A percentile compares a stretch with the other conserved stretches of the same genome.
Evolutionary conservation across 805 yeast species (phyloP).

Genomic region (Lipomyces mesembrius): DNA sequence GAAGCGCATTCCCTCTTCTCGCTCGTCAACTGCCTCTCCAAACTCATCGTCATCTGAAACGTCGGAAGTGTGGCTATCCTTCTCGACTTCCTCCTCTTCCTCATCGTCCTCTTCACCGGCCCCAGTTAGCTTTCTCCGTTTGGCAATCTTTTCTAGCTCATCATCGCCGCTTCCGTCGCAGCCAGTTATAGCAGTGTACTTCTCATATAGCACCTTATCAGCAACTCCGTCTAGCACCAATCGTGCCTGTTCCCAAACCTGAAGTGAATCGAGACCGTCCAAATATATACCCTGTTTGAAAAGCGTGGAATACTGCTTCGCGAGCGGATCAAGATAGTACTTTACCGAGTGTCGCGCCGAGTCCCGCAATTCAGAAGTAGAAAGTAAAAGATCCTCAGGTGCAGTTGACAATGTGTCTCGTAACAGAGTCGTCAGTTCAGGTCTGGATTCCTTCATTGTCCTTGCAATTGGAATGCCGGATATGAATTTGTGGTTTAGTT

Average conservation of each 20-base stretch:
- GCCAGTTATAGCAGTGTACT: constrained; percentile 53
- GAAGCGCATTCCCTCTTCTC: constrained; percentile 16
- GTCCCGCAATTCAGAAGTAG: constrained; percentile 20
- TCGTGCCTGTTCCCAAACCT: constrained; percentile 92
- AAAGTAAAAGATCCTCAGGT: constrained; percentile 26
- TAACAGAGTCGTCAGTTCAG: constrained; percentile 2
- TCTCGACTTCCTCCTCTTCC: constrained; percentile 37
- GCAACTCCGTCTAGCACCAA: constrained; percentile 80
- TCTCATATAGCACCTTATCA: constrained; percentile 61
- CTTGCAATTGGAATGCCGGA: neutral
- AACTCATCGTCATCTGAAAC: constrained; percentile 33
- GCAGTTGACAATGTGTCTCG: constrained; percentile 12
- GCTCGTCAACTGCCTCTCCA: constrained; percentile 22
- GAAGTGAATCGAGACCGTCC: constrained; percentile 87
- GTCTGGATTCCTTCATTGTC: neutral
- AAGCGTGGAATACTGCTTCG: constrained; percentile 60
- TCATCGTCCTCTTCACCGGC: constrained; percentile 42
- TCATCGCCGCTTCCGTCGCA: constrained; percentile 41
- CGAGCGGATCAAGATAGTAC: constrained; percentile 61
- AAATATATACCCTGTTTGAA: constrained; percentile 69
- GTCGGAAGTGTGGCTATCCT: constrained; percentile 16
- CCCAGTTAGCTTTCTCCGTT: constrained; percentile 34
- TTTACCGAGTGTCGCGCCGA: constrained; percentile 48
- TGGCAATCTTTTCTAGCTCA: constrained; percentile 28
- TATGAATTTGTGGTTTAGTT: too few relatives aligned